Evolutionary conservation across 2,329 filamentous ascomycete genomes (phyloP).

Genomic region (Dothideomycetidae sp.): DNA sequence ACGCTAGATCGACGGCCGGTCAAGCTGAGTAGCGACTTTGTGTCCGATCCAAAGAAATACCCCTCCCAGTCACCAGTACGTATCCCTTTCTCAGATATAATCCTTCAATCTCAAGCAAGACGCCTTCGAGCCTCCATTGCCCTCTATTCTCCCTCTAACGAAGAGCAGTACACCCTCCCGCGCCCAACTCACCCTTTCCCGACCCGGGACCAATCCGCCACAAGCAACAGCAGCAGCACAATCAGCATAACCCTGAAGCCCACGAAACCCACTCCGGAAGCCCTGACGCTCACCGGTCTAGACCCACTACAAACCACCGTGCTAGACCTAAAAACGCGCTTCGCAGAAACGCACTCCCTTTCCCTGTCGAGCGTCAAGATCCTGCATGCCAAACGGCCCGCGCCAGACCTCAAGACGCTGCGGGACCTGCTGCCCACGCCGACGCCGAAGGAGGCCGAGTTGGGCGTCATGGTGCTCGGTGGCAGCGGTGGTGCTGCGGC

Average conservation of each 20-base stretch:
- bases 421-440: conserved; percentile 47
- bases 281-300: conserved; percentile 47
- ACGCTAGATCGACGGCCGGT: conserved; percentile 63
- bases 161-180: conserved; percentile 56
- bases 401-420: conserved; percentile 61
- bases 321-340: conserved; percentile 59
- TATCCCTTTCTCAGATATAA: conserved; percentile 10
- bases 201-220: conserved; percentile 35
- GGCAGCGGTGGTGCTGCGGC: conserved; percentile 21
- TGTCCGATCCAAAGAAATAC: conserved; percentile 70
- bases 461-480: conserved; percentile 80
- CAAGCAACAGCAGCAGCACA: conserved; percentile 20
- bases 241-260: conserved; percentile 54
- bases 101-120: conserved; percentile 14
- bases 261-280: conserved; percentile 58
- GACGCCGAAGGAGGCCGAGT: conserved; percentile 43
- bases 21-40: conserved; percentile 79
- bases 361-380: conserved; percentile 72
- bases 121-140: conserved; percentile 55
- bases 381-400: conserved; percentile 75
- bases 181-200: conserved; percentile 41
- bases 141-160: conserved; percentile 40
- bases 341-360: conserved; percentile 49
- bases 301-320: conserved; percentile 48
- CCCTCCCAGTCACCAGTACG: conserved; percentile 63